phyloP scores from a whole-genome alignment of 352 stramenopile species.

The Phytopythium mirpurense region DNA sequence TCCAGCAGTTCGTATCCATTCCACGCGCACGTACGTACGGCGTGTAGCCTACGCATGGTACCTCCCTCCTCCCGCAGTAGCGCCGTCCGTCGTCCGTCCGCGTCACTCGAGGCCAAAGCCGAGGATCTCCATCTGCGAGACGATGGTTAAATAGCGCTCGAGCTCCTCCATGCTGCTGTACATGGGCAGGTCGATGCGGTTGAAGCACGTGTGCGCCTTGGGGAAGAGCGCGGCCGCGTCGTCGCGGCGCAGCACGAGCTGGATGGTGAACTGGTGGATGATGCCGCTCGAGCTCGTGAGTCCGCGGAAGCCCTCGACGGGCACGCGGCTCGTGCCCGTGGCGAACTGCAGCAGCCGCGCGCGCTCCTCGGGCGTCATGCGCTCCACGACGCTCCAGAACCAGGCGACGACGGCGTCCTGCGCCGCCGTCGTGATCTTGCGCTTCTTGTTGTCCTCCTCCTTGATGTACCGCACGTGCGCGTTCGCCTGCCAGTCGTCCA shows the following conservation, averaged over 20 bases:
- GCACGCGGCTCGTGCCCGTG: constrained; percentile 71
- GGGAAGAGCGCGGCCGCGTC: constrained; percentile 45
- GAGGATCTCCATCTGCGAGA: constrained; percentile 58
- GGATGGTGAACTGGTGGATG: constrained; percentile 77
- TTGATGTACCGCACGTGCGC: constrained; percentile 63
- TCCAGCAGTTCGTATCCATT: too few species aligned
- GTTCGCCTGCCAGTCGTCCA: constrained; percentile 67
- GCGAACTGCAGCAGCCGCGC: constrained; percentile 72
- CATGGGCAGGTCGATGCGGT: constrained; percentile 70
- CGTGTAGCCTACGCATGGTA: too few species aligned
- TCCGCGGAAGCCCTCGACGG: constrained; percentile 74
- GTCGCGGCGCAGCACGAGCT: constrained; percentile 49
- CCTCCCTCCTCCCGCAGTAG: too few species aligned
- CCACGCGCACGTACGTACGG: too few species aligned
- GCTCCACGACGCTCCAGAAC: constrained; percentile 67
- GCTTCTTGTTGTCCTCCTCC: constrained; percentile 29
- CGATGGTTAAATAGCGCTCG: constrained; percentile 72
- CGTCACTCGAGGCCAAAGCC: constrained; percentile 40
- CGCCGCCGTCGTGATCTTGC: constrained; percentile 27
- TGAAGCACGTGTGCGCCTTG: constrained; percentile 85
- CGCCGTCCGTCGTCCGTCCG: too few species aligned
- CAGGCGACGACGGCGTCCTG: constrained; percentile 51
- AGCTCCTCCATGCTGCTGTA: constrained; percentile 65
- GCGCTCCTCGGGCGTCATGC: constrained; percentile 60
- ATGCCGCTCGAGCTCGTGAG: constrained; percentile 78